These are phyloP conservation scores for Angomonas ambiguus DNA, from an alignment of 208 protist genomes.

Conservation along the genomic window DNA sequence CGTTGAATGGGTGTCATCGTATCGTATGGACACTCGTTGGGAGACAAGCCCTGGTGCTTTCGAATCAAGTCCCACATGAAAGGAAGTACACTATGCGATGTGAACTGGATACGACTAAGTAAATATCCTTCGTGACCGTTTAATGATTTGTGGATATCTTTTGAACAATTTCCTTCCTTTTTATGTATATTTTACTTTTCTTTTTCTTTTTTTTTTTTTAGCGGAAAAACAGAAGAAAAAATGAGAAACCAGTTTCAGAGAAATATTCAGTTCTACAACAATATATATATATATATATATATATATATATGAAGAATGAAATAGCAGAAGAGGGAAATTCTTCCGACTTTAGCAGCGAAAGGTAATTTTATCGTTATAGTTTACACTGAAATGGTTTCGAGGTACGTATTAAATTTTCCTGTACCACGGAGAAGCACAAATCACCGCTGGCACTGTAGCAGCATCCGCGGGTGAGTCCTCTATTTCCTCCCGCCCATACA, in stretches of 20 bases:
- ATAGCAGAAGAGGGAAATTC: not conserved
- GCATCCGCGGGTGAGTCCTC: slow-evolving; percentile 35
- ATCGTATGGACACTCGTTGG: slow-evolving; percentile 19
- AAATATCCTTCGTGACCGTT: no score
- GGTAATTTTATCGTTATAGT: not conserved
- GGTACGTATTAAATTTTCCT: slow-evolving; percentile 42
- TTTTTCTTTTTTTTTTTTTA: slow-evolving; percentile 2
- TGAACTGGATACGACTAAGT: no score
- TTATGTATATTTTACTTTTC: not conserved
- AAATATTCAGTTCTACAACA: not conserved
- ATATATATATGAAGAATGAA: not conserved
- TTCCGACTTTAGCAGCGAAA: not conserved
- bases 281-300: not conserved
- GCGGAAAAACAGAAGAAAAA: not conserved
- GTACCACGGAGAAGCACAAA: slow-evolving; percentile 39
- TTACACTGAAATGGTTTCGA: not conserved
- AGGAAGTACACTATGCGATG: no score
- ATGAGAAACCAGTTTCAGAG: not conserved
- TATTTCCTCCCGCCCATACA: slow-evolving; percentile 21
- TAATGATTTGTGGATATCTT: no score
- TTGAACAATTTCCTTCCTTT: not conserved
- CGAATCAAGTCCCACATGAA: slow-evolving; percentile 83
- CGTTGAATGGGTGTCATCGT: slow-evolving; percentile 7
- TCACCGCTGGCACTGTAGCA: slow-evolving; percentile 39
- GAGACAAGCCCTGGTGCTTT: slow-evolving; percentile 41